Evolutionary conservation across 345 rosid genomes (phyloP).

Genomic region (Mallotus nudiflorus): DNA sequence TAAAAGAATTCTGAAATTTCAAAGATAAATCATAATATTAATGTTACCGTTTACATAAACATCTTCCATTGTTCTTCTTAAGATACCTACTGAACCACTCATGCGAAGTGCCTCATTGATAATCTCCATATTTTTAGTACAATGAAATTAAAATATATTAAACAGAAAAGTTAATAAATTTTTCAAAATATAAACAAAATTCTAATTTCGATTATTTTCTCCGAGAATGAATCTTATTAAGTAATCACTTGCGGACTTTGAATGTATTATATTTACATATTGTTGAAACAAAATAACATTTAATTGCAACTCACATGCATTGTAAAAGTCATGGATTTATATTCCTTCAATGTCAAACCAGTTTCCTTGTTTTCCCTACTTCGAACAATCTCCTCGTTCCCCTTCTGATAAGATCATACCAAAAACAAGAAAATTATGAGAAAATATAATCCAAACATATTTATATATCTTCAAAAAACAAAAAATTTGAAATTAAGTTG

Average conservation of each 20-base stretch:
- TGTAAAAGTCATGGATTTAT: conserved; percentile 26
- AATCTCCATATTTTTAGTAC: conserved; percentile 1
- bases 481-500: background rate
- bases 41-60: conserved; percentile 8
- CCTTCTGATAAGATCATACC: conserved; percentile 11
- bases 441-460: background rate
- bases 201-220: too few relatives aligned
- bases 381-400: conserved; percentile 22
- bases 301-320: conserved; percentile 14
- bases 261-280: too few relatives aligned
- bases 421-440: too few relatives aligned
- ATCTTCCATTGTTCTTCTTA: conserved; percentile 31
- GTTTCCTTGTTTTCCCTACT: conserved; percentile 8
- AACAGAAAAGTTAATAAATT: background rate
- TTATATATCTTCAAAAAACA: background rate
- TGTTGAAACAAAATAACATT: too few relatives aligned
- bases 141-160: background rate
- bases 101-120: conserved; percentile 31
- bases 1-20: background rate
- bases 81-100: conserved; percentile 21
- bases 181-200: too few relatives aligned
- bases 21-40: too few relatives aligned
- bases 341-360: conserved; percentile 28
- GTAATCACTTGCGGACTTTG: too few relatives aligned
- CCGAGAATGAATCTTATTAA: too few relatives aligned